Evolutionary conservation across 2,329 filamentous ascomycete species (phyloP), one percentile per base, ranked within the genome.

Genomic region (Diaporthe citri): DNA sequence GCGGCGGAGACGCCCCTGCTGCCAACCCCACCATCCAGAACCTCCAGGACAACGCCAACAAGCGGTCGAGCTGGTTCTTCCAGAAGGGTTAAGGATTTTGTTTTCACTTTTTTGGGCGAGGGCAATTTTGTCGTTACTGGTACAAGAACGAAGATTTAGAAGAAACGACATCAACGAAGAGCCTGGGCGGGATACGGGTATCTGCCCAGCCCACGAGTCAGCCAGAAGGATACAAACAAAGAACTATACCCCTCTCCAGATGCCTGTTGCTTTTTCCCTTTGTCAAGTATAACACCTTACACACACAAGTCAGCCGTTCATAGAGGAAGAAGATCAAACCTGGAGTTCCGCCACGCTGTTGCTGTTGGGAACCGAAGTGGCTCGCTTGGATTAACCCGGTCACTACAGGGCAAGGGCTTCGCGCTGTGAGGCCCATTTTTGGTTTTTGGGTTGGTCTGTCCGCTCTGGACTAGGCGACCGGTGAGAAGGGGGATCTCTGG

Each of bases 61-160:
- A 94, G 89, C 88, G 93, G 80, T 91, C 89, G 80, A 94, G 92
- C 83, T 94, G 92, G 92, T 94, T 94, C 86, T 94, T 93, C 84
- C 91, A 92, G 84, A 92, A 92, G 85, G 87, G 85, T 34, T 77
- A 77, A 59, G 51, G 56, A 48, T 41, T 43, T 43, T 39, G 12
- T 43, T 41, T 22, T 12, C 15, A 6, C 13, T 31, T 62, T 46
- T 64, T 56, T 22, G 51, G 57, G 55, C 71, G 25, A 22, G 57
- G 25, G 20, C 60, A 55, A 22, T 34, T 60, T 72, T 64, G 51
- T 62, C 57, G 48, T 55, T 64, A 28, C 60, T 41, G 57, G 71
- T 43, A 60, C 57, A 43, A 72, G 59, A 41, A 51, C 46, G 51
- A 64, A 56, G n/a, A 64, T 64, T 60, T 43, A 51, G 57, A 60